Base-by-base conservation (phyloP, 805 yeast species). In the Aciculoconidium aculeatum region DNA sequence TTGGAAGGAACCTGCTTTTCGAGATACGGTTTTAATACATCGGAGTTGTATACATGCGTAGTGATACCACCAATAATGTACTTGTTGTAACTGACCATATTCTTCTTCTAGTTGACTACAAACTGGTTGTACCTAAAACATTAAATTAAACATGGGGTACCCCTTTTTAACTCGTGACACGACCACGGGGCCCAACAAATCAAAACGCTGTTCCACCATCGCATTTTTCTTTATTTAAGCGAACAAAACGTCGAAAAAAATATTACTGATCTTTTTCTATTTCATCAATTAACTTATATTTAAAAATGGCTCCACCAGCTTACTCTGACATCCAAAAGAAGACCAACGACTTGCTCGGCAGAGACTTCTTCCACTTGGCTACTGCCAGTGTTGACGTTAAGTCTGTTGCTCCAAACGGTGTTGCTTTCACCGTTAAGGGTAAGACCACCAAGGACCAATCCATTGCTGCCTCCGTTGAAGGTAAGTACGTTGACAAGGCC, bases 331-430 rank as follows among this genome's bases (percentile, higher is more conserved):
- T 92, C 55, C 80, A 94, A 58, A 88, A 87, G 71, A 76, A 84
- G 58, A 73, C 94, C 67, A 88, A 87, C 71, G 92, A 80, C 66
- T 76, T 92, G 51, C 75, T 92, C 58, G 72, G 75, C 68, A 80
- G 70, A 65, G 98, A 92, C 67, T 92, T 87, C 78, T 92, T 72
- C 80, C 97, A 92, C 72, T 67, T 74, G 47, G 67, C 90, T 42
- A 84, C 92, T 41, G 92, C 92, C 45, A 66, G 92, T 35, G 73
- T 92, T 45, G 95, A 85, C 55, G 77, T 90, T 52, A 82, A 84
- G 72, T 81, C 97, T 46, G 75, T 74, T 44, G 95, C 98, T 49
- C 95, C 96, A 60, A 90, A 87, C 61, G 96, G 96, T 51, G 96
- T 90, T 35, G 74, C 86, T 38, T 92, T 92, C 77, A 75, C 92